Percentiles rank a stretch among this genome's conserved stretches.
Evolutionary conservation across 768 basidiomycete genomes (phyloP).

Genomic region (Mycena venus): DNA sequence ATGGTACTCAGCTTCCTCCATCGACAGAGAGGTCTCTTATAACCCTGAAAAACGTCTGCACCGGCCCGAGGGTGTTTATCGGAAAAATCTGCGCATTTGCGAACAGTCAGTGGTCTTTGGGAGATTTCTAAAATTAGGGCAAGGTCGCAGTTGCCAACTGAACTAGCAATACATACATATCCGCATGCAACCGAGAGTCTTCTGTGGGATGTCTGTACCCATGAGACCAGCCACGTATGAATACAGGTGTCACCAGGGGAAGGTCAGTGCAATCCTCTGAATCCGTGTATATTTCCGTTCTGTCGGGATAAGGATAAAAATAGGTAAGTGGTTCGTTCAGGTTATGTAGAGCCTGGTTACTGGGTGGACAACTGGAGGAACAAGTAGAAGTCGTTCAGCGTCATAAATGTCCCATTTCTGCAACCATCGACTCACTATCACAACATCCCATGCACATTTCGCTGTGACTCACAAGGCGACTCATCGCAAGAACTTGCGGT

Average conservation of each 20-base stretch:
- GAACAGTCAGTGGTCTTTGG: not conserved
- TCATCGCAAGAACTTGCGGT: too few species aligned
- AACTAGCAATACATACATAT: too few species aligned
- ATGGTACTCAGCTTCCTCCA: not conserved
- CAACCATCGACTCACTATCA: too few species aligned
- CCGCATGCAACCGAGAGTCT: not conserved
- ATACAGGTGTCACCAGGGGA: not conserved
- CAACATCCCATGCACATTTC: too few species aligned
- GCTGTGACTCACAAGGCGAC: too few species aligned
- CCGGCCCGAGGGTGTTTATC: constrained; percentile 14
- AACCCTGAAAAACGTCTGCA: not conserved
- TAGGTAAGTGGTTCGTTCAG: not conserved
- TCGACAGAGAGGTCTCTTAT: not conserved
- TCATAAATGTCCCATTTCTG: too few species aligned
- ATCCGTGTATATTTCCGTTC: not conserved
- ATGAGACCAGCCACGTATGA: not conserved
- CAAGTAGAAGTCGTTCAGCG: too few species aligned
- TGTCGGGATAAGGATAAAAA: not conserved
- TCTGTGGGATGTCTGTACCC: not conserved
- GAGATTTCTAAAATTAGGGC: not conserved
- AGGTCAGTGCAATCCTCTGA: not conserved
- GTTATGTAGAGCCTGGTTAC: too few species aligned
- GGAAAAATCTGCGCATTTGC: not conserved
- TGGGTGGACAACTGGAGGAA: too few species aligned
- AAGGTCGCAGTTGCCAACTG: not conserved